Conservation (phyloP, 805 yeast species). For the Jamesozyma piceae region DNA sequence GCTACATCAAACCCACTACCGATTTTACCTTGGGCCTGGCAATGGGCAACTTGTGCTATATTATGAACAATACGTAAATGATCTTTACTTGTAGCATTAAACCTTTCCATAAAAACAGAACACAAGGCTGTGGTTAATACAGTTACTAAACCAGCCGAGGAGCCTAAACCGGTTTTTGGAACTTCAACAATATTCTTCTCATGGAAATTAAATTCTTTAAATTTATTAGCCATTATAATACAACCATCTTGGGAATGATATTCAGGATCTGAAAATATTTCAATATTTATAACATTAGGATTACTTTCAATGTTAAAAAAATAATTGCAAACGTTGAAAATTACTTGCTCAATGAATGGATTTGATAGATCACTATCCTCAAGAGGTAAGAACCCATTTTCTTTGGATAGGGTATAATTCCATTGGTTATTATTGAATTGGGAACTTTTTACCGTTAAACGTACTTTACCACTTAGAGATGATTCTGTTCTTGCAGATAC, state of each 20-base stretch:
- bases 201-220: slow-evolving; percentile 51
- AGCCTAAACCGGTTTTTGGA: slow-evolving; percentile 91
- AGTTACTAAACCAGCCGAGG: slow-evolving; percentile 88
- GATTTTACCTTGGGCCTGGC: slow-evolving; percentile 87
- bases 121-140: slow-evolving; percentile 65
- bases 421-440: slow-evolving; percentile 69
- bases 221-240: slow-evolving; percentile 26
- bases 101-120: slow-evolving; percentile 33
- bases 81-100: slow-evolving; percentile 23
- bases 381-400: slow-evolving; percentile 11
- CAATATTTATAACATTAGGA: slow-evolving; percentile 37
- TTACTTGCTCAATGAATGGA: slow-evolving; percentile 66
- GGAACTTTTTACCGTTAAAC: slow-evolving; percentile 52
- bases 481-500: slow-evolving; percentile 20
- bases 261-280: slow-evolving; percentile 75
- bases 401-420: slow-evolving; percentile 37
- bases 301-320: slow-evolving; percentile 28
- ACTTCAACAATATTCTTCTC: slow-evolving; percentile 51
- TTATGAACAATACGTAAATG: slow-evolving; percentile 53
- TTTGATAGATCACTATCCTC: slow-evolving; percentile 38
- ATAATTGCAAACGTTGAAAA: slow-evolving; percentile 48
- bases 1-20: slow-evolving; percentile 98
- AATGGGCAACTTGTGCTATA: slow-evolving; percentile 80
- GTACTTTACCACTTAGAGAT: slow-evolving; percentile 8
- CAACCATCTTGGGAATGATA: slow-evolving; percentile 71